Evolutionary conservation across 257 asterid genomes (phyloP).

Genomic region (Scutellaria galericulata): DNA sequence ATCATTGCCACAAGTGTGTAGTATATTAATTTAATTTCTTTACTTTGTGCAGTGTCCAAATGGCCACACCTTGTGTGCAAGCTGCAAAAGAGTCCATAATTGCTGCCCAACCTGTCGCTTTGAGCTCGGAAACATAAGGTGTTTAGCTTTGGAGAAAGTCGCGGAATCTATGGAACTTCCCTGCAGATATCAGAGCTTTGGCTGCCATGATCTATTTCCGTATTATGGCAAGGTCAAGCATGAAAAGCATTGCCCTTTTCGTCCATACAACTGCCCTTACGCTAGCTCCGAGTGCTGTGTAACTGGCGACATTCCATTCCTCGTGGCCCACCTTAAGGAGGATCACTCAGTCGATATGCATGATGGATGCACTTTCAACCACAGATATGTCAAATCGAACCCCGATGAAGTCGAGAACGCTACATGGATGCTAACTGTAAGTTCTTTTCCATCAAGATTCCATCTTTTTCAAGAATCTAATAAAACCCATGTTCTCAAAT

Average conservation of each 20-base stretch:
- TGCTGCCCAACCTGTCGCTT: conserved; percentile 72
- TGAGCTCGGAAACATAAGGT: conserved; percentile 77
- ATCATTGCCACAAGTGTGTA: neutral
- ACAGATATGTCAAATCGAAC: conserved; percentile 77
- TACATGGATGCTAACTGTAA: conserved; percentile 93
- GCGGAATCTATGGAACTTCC: conserved; percentile 80
- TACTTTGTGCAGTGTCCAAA: conserved; percentile 76
- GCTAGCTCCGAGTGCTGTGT: conserved; percentile 81
- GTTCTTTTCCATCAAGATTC: conserved; percentile 33
- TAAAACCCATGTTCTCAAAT: neutral
- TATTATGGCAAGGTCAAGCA: conserved; percentile 71
- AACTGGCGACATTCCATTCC: conserved; percentile 67
- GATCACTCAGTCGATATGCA: conserved; percentile 93
- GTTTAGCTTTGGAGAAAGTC: conserved; percentile 85
- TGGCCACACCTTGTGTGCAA: conserved; percentile 81
- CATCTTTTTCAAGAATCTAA: neutral
- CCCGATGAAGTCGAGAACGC: conserved; percentile 81
- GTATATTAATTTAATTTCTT: neutral
- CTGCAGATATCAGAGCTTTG: conserved; percentile 67
- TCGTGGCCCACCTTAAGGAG: conserved; percentile 74
- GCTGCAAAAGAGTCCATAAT: conserved; percentile 63
- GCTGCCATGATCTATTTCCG: conserved; percentile 69
- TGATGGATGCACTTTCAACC: conserved; percentile 79
- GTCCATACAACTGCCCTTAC: conserved; percentile 81
- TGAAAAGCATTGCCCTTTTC: conserved; percentile 68